Base-by-base conservation (phyloP, 306 rosid species). In the Fragaria ananassa region DNA sequence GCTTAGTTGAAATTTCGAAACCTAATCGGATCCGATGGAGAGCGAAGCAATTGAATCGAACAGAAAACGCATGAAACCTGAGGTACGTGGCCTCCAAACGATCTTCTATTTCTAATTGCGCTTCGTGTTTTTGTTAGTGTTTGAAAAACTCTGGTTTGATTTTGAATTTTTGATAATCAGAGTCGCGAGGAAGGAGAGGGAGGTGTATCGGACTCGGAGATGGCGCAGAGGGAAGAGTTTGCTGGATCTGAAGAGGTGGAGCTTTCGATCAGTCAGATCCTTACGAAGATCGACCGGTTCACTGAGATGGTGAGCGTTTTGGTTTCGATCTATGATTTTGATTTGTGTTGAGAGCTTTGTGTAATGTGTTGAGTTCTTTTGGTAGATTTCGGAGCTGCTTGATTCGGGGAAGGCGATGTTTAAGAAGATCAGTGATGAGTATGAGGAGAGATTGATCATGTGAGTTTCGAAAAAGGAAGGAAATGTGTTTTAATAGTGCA, bases 301-400 rank as follows among this genome's bases (percentile, higher is more conserved):
- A 90, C 96, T 56, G 88, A 90, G 82, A 87, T 86, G 93, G 97
- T 94, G 88, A 62, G 51, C 15, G 53, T 46, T 46, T 44, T 10
- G 66, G 29, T 21, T 21, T 25, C 21, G 46, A 6, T 49, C 14
- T 50, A 13, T 21, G 11, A n/a, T 17, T 62, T 18, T 49, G n/a
- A 12, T 68, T 77, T 46, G 41, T 37, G 61, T 8, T 41, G 44
- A 41, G 60, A 8, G 67, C 10, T 62, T 56, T 2, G 15, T 64
- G 10, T 65, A 45, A 72, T 37, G 61, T 35, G 61, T 65, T 57
- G 50, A 49, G 8, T n/a, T 68, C 47, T 57, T 82, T 17, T 3
- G 73, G 80, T 45, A 90, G 98, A 92, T 93, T 8, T 93, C 96
- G 61, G 94, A 90, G 86, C 88, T 88, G 35, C 83, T 93, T 67